phyloP scores from a whole-genome alignment of 2,329 filamentous ascomycete species.

The Phaeoacremonium minimum region DNA sequence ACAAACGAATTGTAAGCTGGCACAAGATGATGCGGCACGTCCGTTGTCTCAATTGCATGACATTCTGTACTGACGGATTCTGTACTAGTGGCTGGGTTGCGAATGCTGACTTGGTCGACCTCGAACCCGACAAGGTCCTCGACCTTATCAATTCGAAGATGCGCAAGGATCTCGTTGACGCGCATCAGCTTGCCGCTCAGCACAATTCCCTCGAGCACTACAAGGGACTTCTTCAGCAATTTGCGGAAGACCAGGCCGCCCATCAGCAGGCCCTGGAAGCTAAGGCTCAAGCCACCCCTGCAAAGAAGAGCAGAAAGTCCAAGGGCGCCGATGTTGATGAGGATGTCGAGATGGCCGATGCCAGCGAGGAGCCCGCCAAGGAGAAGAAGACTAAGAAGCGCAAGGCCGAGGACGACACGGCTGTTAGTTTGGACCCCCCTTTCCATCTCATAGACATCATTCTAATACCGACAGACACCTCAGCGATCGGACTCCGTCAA shows the following conservation, averaged over 20 bases:
- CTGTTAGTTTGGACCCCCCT: conserved; percentile 42
- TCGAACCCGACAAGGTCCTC: conserved; percentile 69
- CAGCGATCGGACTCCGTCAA: conserved; percentile 59
- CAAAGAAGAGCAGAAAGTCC: conserved; percentile 39
- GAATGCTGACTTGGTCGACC: conserved; percentile 75
- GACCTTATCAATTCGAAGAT: conserved; percentile 70
- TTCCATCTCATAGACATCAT: neutral
- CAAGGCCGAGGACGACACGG: conserved; percentile 76
- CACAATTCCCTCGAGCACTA: conserved; percentile 75
- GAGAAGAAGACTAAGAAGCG: conserved; percentile 69
- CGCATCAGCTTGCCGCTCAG: conserved; percentile 77
- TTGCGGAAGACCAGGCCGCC: conserved; percentile 60
- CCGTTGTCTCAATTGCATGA: neutral
- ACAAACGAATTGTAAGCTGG: conserved; percentile 99
- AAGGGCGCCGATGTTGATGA: conserved; percentile 19
- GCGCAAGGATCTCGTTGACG: conserved; percentile 72
- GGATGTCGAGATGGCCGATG: conserved; percentile 35
- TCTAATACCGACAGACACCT: conserved; percentile 51
- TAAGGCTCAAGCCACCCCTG: conserved; percentile 34
- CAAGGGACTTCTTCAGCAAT: conserved; percentile 72
- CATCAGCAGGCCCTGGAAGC: conserved; percentile 47
- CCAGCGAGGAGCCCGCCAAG: conserved; percentile 39
- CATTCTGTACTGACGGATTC: neutral
- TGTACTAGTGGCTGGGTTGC: conserved; percentile 81
- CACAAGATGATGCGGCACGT: too few relatives aligned